phyloP scores from a whole-genome alignment of 2,329 filamentous ascomycete species.

The Monilinia fructicola region DNA sequence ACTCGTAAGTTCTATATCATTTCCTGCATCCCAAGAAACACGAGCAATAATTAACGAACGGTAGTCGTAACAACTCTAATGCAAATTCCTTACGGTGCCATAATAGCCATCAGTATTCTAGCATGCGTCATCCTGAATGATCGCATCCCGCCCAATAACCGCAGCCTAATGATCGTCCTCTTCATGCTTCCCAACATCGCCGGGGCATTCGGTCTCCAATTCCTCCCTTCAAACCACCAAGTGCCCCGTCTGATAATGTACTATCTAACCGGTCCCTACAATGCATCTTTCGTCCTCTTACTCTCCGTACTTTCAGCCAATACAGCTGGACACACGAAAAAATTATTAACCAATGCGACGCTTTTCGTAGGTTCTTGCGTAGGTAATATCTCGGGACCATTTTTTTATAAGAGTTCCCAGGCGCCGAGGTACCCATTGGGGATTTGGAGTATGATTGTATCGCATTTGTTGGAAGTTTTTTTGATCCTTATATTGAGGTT shows the following conservation, averaged over 20 bases:
- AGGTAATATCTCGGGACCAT: conserved; percentile 50
- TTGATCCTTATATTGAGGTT: background rate
- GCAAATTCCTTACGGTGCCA: conserved; percentile 53
- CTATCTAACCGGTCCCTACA: conserved; percentile 43
- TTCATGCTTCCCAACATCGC: conserved; percentile 54
- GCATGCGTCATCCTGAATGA: conserved; percentile 42
- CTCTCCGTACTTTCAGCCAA: conserved; percentile 55
- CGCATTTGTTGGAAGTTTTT: background rate
- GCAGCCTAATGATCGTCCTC: conserved; percentile 48
- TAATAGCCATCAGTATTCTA: conserved; percentile 58
- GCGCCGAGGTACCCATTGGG: conserved; percentile 4
- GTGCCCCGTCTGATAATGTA: conserved; percentile 51
- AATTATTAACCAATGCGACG: conserved; percentile 47
- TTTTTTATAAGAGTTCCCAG: conserved; percentile 27
- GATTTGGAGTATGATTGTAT: conserved; percentile 15
- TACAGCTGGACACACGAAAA: conserved; percentile 54
- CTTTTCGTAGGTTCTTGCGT: conserved; percentile 49
- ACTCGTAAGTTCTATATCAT: conserved; percentile 36
- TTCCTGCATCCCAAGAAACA: background rate
- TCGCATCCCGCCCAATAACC: conserved; percentile 47
- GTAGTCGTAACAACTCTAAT: conserved; percentile 52
- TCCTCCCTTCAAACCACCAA: conserved; percentile 46
- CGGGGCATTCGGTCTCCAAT: conserved; percentile 50
- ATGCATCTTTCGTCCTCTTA: conserved; percentile 35
- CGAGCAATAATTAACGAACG: background rate